Base-by-base conservation (phyloP, 1,284 basidiomycete genomes). In the Rhodotorula mucilaginosa region DNA sequence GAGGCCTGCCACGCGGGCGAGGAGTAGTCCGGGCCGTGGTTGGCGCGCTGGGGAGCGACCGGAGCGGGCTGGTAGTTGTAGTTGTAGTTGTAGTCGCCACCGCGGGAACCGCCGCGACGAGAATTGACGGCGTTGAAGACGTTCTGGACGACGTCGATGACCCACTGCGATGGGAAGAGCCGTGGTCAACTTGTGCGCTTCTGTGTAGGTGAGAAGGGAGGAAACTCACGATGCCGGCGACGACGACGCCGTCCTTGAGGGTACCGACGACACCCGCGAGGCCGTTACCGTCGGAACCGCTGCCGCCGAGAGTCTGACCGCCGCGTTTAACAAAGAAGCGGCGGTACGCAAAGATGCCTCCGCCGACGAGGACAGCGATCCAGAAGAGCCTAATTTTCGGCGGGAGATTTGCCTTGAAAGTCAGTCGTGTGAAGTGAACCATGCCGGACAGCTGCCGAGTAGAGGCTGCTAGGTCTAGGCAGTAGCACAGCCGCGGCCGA, bases 231-330 rank as follows among this genome's bases (percentile, higher is more conserved):
- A 74, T 80, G 44, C 82, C 82, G 54, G 80, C 80, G 70, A 80
- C 77, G 62, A 81, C 80, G 61, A 91, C 89, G 85, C 91, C 88
- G 80, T 93, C 87, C 79, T 93, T 91, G 85, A 92, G 91, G 12
- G n/a, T 56, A 12, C 54, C 62, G 44, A 90, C 78, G 57, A 89
- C 88, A 0, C 89, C 89, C 62, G 89, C 88, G 46, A 88, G 85
- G 19, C 89, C 88, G 34, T 69, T 15, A 2, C 56, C 67, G 31
- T 64, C 88, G 84, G 34, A 88, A 67, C 68, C 88, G n/a, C 90
- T 82, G 74, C 47, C 61, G 23, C 66, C 66, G 4, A 52, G 44
- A 7, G 61, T 87, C 72, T 89, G 87, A 66, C 85, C 83, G 2
- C 89, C 88, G 29, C 84, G 84, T 51, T 86, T 83, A 64, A 85